Evolutionary conservation across 441 rosid genomes (phyloP).

Genomic region (Cnidoscolus chayamansa): DNA sequence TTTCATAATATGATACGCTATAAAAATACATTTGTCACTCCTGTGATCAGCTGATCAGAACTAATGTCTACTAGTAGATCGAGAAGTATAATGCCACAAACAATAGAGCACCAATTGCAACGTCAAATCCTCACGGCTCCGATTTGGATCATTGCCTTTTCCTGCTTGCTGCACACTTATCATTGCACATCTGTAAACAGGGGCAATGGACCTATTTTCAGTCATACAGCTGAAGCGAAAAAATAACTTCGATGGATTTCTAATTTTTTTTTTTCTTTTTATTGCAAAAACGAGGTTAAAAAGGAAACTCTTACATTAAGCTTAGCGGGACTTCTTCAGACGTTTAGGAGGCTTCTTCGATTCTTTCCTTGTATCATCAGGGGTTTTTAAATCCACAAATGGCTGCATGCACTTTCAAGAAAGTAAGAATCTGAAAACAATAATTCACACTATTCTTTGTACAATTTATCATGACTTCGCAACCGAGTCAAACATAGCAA

Average conservation of each 20-base stretch:
- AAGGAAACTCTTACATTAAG: slow-evolving; percentile 17
- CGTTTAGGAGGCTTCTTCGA: slow-evolving; percentile 55
- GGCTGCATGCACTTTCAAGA: slow-evolving; percentile 49
- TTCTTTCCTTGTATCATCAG: slow-evolving; percentile 64
- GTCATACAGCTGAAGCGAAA: neutral
- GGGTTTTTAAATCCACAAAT: slow-evolving; percentile 46
- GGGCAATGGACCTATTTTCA: slow-evolving; percentile 1
- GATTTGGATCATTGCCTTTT: neutral
- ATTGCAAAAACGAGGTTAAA: neutral
- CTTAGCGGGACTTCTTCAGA: slow-evolving; percentile 55
- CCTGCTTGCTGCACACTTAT: neutral
- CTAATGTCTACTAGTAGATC: neutral
- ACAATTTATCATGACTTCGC: neutral
- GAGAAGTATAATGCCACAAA: neutral
- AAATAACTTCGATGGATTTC: neutral
- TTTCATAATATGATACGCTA: neutral
- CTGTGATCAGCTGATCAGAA: neutral
- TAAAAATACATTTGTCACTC: neutral
- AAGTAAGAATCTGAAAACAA: neutral
- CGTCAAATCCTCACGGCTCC: neutral
- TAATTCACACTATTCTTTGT: neutral
- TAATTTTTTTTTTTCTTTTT: neutral
- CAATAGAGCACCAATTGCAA: neutral
- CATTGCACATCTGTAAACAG: slow-evolving; percentile 13
- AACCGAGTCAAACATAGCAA: neutral